Conservation (phyloP, 2,329 filamentous ascomycete species). For the Talaromyces pinophilus region DNA sequence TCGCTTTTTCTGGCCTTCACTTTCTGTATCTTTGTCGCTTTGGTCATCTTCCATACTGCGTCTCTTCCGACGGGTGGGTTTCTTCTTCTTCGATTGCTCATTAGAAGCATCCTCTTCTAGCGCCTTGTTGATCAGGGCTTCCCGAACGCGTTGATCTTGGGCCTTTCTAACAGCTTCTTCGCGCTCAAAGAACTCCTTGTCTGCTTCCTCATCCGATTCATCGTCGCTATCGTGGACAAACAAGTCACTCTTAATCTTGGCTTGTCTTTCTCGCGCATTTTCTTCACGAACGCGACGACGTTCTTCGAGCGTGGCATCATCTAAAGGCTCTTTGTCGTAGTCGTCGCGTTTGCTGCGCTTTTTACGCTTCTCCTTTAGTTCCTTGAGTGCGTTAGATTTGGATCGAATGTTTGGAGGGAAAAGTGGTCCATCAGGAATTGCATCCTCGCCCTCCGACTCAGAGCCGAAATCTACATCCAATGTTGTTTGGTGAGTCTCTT, state of each 20-base stretch:
- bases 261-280: slow-evolving; percentile 73
- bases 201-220: slow-evolving; percentile 76
- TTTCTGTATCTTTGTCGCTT: slow-evolving; percentile 28
- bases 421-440: slow-evolving; percentile 59
- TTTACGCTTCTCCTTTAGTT: slow-evolving; percentile 62
- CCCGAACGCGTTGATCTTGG: slow-evolving; percentile 52
- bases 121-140: slow-evolving; percentile 47
- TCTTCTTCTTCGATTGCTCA: slow-evolving; percentile 27
- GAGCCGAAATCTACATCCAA: slow-evolving; percentile 67
- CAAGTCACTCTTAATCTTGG: slow-evolving; percentile 79
- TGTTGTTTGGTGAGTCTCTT: slow-evolving; percentile 34
- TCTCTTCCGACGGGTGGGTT: slow-evolving; percentile 30
- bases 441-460: slow-evolving; percentile 64
- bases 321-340: slow-evolving; percentile 58
- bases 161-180: slow-evolving; percentile 69
- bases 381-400: slow-evolving; percentile 56
- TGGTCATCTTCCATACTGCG: slow-evolving; percentile 26
- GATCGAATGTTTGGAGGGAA: slow-evolving; percentile 61
- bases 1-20: slow-evolving; percentile 32
- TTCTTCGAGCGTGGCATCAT: slow-evolving; percentile 61
- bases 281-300: slow-evolving; percentile 63
- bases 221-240: slow-evolving; percentile 85
- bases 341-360: slow-evolving; percentile 52
- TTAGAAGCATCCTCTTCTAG: slow-evolving; percentile 27
- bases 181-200: slow-evolving; percentile 72